These are phyloP conservation scores for Chenopodium suecicum DNA, from an alignment of 148 eudicot genomes.

Conservation along the genomic window DNA sequence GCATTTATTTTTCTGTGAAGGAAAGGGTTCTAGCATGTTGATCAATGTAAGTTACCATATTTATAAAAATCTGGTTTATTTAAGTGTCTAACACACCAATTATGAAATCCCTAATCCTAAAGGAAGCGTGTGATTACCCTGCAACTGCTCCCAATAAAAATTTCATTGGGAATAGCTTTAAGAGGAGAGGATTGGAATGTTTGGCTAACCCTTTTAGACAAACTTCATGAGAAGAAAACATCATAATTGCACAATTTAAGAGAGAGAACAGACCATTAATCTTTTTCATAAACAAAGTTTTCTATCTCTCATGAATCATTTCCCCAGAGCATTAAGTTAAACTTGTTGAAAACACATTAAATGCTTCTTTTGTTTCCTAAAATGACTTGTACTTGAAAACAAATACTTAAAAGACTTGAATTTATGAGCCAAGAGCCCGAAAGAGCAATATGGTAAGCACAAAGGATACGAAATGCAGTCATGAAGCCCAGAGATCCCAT, in stretches of 20 bases:
- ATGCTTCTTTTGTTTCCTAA: not conserved
- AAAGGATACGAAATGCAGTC: slow-evolving; percentile 97
- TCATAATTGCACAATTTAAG: not conserved
- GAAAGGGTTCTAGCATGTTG: not conserved
- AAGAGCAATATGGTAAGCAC: not conserved
- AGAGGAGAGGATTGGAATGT: not conserved
- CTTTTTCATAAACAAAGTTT: not conserved
- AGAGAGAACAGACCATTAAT: not conserved
- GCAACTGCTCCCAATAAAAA: no score
- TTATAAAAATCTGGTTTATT: no score
- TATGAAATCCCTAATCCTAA: no score
- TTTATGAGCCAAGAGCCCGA: not conserved
- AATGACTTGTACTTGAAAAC: not conserved
- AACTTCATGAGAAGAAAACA: no score
- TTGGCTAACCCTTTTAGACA: no score
- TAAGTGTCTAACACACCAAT: no score
- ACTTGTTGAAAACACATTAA: not conserved
- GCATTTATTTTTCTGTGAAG: not conserved
- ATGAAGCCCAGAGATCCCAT: slow-evolving; percentile 96
- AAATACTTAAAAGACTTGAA: not conserved
- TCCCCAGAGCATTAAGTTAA: not conserved
- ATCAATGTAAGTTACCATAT: no score
- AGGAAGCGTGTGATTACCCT: no score
- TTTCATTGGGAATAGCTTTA: not conserved
- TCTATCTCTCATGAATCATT: no score